A percentile compares a stretch with the other conserved stretches of the same genome.
Conservation (phyloP, 257 asterid genomes). For the Galeopsis tetrahit region DNA sequence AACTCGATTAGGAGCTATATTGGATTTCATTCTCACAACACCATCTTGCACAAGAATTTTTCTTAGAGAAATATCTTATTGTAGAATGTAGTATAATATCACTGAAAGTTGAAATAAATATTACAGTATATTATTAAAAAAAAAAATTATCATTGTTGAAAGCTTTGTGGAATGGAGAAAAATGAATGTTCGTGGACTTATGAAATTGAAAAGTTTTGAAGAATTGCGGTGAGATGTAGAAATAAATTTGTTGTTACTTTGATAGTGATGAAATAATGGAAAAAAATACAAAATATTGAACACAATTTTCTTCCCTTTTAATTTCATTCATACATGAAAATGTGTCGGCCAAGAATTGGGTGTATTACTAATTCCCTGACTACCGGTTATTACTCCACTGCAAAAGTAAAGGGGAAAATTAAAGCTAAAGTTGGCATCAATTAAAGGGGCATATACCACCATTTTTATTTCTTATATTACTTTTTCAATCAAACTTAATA, state of each 20-base stretch:
- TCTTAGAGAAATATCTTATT: no score
- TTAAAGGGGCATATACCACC: constrained; percentile 27
- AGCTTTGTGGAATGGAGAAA: background rate
- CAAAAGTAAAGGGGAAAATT: background rate
- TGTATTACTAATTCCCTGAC: background rate
- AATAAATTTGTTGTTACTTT: background rate
- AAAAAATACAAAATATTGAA: background rate
- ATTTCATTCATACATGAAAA: background rate
- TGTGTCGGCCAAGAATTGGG: constrained; percentile 8
- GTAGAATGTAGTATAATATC: no score
- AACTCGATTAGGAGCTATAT: no score
- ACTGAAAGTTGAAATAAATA: no score
- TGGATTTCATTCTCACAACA: no score
- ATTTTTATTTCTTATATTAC: background rate
- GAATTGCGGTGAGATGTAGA: background rate
- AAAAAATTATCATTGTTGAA: no score
- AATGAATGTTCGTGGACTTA: background rate
- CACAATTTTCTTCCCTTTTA: background rate
- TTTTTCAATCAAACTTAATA: no score
- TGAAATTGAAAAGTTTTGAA: background rate
- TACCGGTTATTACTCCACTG: constrained; percentile 16
- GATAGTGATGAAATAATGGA: background rate
- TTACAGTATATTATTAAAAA: no score
- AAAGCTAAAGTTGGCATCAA: constrained; percentile 27
- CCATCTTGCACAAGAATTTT: no score